Evolutionary conservation across 208 protist species (phyloP), one percentile per base, ranked within the genome.

Genomic region (Leishmania tarentolae): DNA sequence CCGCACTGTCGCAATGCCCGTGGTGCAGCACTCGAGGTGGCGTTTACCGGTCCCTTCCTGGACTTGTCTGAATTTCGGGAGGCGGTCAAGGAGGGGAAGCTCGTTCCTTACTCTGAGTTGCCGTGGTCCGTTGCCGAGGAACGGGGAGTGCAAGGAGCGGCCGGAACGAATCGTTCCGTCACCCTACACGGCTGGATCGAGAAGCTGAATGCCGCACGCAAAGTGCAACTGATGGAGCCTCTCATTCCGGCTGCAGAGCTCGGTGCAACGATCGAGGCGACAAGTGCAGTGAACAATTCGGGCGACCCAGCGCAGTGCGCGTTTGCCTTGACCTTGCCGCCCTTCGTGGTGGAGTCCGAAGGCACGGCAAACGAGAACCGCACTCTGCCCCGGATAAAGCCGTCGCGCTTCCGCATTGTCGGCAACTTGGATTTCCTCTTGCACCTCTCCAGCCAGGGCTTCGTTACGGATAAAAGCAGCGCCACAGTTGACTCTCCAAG

Each of bases 121-220:
- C 24, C 40, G 19, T 46, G 68, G 28, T 28, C 24, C 31, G 47
- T 35, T 24, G 6, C 65, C 31, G 65, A 80, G 24, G n/a, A 44
- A 28, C 35, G 50, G 9, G 72, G 52, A 46, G 72, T 61, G 28
- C 69, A 73, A 73, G 21, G 42, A 28, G 46, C 37, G n/a, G 19
- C 69, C 0, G 69, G 28, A 50, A 6, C 72, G 19, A 46, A 47
- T 50, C 28, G 24, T 24, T 6, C 37, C 19, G 81, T 80, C 7
- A 74, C 80, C 59, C 77, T 91, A 42, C 80, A 89, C 65, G 88
- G 85, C 40, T 91, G 85, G 85, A 76, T 91, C 24, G 85, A 91
- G 75, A 79, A 78, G 76, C 52, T 89, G 66, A 79, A 79, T 57
- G 75, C 61, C 4, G 69, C 61, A 31, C 69, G 81, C 69, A 81